A percentile compares a stretch with the other conserved stretches of the same genome.
These are phyloP conservation scores for Alternaria metachromatica DNA, from an alignment of 2,329 filamentous ascomycete species.

Conservation along the genomic window DNA sequence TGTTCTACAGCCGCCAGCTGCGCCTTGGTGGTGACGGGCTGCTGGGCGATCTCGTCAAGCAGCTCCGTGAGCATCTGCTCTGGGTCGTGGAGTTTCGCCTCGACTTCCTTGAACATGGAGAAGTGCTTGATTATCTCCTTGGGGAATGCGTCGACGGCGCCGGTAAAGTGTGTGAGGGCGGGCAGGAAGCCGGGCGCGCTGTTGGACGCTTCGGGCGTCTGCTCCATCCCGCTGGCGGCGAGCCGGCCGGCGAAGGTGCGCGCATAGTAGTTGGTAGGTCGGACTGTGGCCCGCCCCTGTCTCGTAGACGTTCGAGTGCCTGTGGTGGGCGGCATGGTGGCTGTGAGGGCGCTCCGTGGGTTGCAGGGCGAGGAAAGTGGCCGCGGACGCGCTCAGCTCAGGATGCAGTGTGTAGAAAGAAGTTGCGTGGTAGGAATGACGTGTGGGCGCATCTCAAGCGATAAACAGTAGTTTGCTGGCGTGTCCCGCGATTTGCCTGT, in stretches of 20 bases:
- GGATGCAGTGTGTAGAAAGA: conserved; percentile 18
- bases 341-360: conserved; percentile 24
- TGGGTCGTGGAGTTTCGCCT: conserved; percentile 91
- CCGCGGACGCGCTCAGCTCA: conserved; percentile 29
- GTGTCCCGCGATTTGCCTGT: conserved; percentile 27
- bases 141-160: conserved; percentile 88
- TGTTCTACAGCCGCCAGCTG: conserved; percentile 35
- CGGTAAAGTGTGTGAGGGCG: conserved; percentile 78
- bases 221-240: conserved; percentile 44
- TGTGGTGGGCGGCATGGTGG: conserved; percentile 45
- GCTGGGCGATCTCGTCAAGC: conserved; percentile 66
- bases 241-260: conserved; percentile 53
- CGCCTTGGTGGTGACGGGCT: conserved; percentile 52
- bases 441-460: conserved; percentile 39
- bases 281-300: conserved; percentile 54
- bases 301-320: conserved; percentile 52
- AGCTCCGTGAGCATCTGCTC: conserved; percentile 82
- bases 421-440: conserved; percentile 25
- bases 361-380: conserved; percentile 20
- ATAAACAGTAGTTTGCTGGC: conserved; percentile 27
- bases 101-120: conserved; percentile 94
- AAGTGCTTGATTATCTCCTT: conserved; percentile 96
- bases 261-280: conserved; percentile 61
- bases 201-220: conserved; percentile 47
- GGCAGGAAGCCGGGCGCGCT: conserved; percentile 64